Evolutionary conservation across 306 rosid species (phyloP).

Genomic region (Castanea crenata): DNA sequence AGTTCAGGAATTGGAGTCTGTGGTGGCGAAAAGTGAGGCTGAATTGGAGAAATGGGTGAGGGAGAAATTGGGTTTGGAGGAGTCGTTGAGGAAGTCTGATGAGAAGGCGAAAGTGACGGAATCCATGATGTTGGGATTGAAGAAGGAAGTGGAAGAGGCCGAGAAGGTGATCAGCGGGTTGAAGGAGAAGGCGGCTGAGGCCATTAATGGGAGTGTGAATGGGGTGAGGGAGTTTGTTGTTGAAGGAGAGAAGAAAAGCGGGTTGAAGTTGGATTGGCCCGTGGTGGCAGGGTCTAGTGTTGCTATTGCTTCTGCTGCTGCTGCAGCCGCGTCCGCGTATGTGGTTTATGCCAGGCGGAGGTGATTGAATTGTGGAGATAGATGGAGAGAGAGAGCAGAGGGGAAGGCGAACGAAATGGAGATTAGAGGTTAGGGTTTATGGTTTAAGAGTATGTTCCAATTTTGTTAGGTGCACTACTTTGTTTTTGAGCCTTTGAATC

Average conservation of each 20-base stretch:
- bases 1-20: constrained; percentile 47
- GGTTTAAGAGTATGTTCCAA: constrained; percentile 40
- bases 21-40: constrained; percentile 17
- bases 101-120: constrained; percentile 49
- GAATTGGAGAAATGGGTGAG: constrained; percentile 43
- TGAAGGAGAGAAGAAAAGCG: constrained; percentile 42
- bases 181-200: constrained; percentile 51
- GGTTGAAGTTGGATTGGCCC: constrained; percentile 53
- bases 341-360: constrained; percentile 49
- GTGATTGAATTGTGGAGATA: constrained; percentile 27
- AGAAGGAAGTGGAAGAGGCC: constrained; percentile 56
- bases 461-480: constrained; percentile 65
- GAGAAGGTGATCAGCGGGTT: constrained; percentile 37
- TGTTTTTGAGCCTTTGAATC: constrained; percentile 42
- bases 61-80: constrained; percentile 47
- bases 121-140: constrained; percentile 41
- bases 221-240: constrained; percentile 33
- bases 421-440: constrained; percentile 52
- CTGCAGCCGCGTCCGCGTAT: constrained; percentile 38
- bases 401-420: constrained; percentile 20
- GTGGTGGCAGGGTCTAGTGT: constrained; percentile 72
- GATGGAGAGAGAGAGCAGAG: constrained; percentile 3
- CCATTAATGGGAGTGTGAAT: constrained; percentile 40
- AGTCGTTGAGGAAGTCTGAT: constrained; percentile 39
- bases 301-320: constrained; percentile 45